Conservation (phyloP, 2,329 filamentous ascomycete genomes). For the Diplodia seriata region DNA sequence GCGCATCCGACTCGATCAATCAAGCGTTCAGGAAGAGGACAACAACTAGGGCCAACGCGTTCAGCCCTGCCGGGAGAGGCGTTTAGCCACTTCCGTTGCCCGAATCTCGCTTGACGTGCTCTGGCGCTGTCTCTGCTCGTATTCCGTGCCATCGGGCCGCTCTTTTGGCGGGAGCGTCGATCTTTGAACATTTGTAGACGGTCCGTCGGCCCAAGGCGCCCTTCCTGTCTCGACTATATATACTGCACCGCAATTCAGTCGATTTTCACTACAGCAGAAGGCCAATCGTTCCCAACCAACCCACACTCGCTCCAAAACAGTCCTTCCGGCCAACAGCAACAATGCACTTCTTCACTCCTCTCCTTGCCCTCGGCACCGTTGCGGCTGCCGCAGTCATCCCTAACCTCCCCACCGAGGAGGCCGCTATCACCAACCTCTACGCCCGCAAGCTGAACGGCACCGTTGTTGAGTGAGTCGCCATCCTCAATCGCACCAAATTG, state of each 20-base stretch:
- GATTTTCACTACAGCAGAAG: background rate
- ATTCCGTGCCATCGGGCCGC: constrained; percentile 10
- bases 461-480: constrained; percentile 1
- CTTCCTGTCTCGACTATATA: constrained; percentile 2
- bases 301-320: constrained; percentile 4
- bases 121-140: constrained; percentile 5
- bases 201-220: background rate
- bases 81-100: constrained; percentile 21
- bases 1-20: background rate
- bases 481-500: too few species aligned
- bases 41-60: background rate
- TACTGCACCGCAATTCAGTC: background rate
- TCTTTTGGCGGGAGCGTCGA: constrained; percentile 1
- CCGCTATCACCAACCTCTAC: constrained; percentile 28
- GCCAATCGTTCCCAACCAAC: background rate
- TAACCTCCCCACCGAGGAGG: constrained; percentile 14
- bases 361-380: constrained; percentile 26
- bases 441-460: constrained; percentile 30
- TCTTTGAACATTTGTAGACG: constrained; percentile 15
- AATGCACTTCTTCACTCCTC: constrained; percentile 48
- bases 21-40: background rate
- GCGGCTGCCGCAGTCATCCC: constrained; percentile 21
- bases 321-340: constrained; percentile 42
- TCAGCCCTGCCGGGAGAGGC: constrained; percentile 21
- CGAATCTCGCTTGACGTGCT: constrained; percentile 14